phyloP scores from a whole-genome alignment of 2,329 filamentous ascomycete genomes.

The Ophiostoma fasciatum region DNA sequence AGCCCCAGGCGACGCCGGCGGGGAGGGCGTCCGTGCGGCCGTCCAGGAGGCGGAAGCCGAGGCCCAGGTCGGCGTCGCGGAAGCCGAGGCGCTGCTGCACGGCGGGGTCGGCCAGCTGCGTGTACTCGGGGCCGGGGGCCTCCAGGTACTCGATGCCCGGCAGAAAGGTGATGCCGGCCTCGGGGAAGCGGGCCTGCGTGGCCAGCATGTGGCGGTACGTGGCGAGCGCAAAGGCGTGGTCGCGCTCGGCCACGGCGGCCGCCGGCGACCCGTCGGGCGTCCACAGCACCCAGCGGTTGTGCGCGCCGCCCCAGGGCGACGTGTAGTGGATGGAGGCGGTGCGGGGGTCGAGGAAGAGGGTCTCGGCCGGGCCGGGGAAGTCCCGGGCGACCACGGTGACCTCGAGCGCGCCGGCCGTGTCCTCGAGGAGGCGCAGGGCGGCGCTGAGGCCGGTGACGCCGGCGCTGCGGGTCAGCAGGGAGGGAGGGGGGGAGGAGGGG shows the following conservation, averaged over 20 bases:
- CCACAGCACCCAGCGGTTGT: conserved; percentile 36
- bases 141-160: conserved; percentile 38
- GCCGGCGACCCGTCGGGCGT: conserved; percentile 14
- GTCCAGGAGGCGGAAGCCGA: conserved; percentile 23
- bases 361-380: conserved; percentile 32
- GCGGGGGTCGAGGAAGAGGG: conserved; percentile 21
- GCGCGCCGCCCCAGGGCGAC: conserved; percentile 42
- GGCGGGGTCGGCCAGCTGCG: conserved; percentile 8
- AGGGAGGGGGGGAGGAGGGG: neutral
- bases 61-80: conserved; percentile 19
- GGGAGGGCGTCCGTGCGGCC: conserved; percentile 16
- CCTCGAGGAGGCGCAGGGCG: conserved; percentile 29
- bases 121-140: conserved; percentile 25
- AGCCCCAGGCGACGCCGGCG: conserved; percentile 30
- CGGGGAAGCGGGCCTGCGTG: conserved; percentile 17
- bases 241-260: conserved; percentile 17
- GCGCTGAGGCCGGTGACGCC: conserved; percentile 37
- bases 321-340: conserved; percentile 33
- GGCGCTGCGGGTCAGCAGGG: conserved; percentile 23
- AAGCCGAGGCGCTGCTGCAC: conserved; percentile 19
- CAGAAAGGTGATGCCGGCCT: conserved; percentile 32
- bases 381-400: conserved; percentile 31
- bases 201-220: conserved; percentile 29
- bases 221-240: conserved; percentile 27
- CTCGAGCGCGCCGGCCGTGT: conserved; percentile 16